phyloP scores from a whole-genome alignment of 306 rosid genomes.

The Cicer cuneatum region DNA sequence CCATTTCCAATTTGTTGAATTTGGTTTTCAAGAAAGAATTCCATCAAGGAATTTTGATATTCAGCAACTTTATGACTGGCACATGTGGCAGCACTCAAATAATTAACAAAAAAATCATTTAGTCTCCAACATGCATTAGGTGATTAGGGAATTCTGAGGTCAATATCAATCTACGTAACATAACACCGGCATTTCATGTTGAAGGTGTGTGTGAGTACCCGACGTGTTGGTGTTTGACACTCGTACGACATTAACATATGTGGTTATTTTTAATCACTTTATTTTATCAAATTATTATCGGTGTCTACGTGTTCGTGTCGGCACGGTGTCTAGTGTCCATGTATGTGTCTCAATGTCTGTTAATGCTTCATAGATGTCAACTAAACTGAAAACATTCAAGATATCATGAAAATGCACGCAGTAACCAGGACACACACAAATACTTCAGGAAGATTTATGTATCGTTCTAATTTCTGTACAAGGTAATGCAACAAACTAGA shows the following conservation, averaged over 20 bases:
- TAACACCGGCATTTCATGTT: neutral
- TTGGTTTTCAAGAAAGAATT: neutral
- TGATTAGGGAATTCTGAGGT: slow-evolving; percentile 23
- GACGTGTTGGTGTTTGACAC: neutral
- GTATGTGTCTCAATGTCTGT: neutral
- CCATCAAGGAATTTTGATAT: neutral
- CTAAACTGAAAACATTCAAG: neutral
- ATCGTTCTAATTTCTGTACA: neutral
- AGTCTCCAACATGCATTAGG: neutral
- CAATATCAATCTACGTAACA: neutral
- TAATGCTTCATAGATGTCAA: neutral
- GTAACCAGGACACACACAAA: neutral
- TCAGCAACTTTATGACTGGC: slow-evolving; percentile 14
- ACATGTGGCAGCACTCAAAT: slow-evolving; percentile 2
- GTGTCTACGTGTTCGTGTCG: neutral
- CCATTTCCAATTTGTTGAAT: slow-evolving; percentile 1
- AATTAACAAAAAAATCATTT: slow-evolving; percentile 10
- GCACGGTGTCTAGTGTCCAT: neutral
- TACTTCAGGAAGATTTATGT: neutral
- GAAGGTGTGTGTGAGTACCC: neutral
- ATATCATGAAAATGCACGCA: neutral
- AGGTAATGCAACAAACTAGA: slow-evolving; percentile 3
- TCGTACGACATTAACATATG: neutral
- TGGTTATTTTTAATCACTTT: neutral
- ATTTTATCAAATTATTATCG: neutral